Base-by-base conservation (phyloP, 306 rosid genomes). In the Hippophae rhamnoides region DNA sequence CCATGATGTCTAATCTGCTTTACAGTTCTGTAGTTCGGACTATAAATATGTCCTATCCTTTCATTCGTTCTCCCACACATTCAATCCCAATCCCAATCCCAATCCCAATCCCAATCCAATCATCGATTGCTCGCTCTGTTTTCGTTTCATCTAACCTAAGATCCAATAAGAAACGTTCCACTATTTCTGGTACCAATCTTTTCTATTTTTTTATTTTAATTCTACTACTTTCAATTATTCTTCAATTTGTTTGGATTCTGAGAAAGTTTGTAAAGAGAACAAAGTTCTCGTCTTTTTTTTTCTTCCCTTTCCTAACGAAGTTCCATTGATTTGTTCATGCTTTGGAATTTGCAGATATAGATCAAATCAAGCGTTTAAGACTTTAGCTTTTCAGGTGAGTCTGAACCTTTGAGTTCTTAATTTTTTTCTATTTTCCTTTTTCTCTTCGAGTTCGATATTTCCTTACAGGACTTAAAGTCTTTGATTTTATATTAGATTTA, bases 21-120 rank as follows among this genome's bases (percentile, higher is more conserved):
- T 58, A 8, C 60, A 50, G 57, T 61, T 41, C 52, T 53, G 41
- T 65, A 0, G 13, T 73, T 62, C 47, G 59, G 9, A 66, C 74
- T 87, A 90, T 90, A 87, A 90, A 90, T 83, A 83, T 80, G 45
- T 45, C 51, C 6, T 43, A 58, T 9, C 43, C 57, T 10, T 47
- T 40, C 56, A 5, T 57, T 46, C 74, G 10, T 41, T 52, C 43
- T 1, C 41, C 54, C 60, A 45, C 72, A 52, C 60, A 31, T 31
- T n/a, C n/a, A n/a, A n/a, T n/a, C n/a, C 4, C 38, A 27, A 2
- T 27, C 38, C 38, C 38, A 31, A 31, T 31, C 23, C 23, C 23
- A 18, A 31, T 31, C 23, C 23, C 38, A 31, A 31, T 31, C 3
- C 38, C 38, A 31, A 4, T 70, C 9, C 43, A 64, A 38, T 70